Evolutionary conservation across 179 eudicot species (phyloP), one percentile per base, ranked within the genome.

Genomic region (Actinidia arguta): DNA sequence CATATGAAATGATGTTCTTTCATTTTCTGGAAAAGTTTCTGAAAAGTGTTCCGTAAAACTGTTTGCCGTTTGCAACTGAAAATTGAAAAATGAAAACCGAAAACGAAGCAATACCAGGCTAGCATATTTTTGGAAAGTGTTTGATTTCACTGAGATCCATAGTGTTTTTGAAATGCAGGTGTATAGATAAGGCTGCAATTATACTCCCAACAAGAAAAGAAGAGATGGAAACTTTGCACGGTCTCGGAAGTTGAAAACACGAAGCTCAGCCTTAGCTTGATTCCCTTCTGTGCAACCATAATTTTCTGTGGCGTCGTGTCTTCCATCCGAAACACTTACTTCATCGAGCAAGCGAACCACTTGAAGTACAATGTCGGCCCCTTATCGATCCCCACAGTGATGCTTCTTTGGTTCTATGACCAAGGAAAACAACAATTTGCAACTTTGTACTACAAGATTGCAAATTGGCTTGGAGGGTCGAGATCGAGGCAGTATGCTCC

Each of bases 201-300:
- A 72, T 83, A 44, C 54, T 74, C 44, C 82, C 89, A 56, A 50
- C 93, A 92, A 82, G 68, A 62, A 22, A 59, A 42, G 24, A 84
- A 84, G 17, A 82, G 73, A 78, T 92, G 97, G 95, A 88, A 82
- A 73, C 88, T 92, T 50, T 90, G 92, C 76, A 87, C 75, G 0
- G 90, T 92, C 5, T 77, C 89, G 1, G 91, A 93, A 80, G 93
- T 92, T 6, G 94, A 93, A 84, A 92, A 86, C 66, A 90, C 95
- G 54, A 93, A 92, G 78, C 80, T 84, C 4, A 66, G 76, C 24
- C 73, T 93, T 66, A 87, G 86, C 67, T 69, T 89, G 86, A 79
- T 91, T 31, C 97, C 97, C 0, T 69, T 92, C 85, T 92, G 90
- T 86, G 89, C 89, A 31, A 31, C 36, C 36, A 1, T 31, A 31